Evolutionary conservation across 768 basidiomycete species (phyloP), one percentile per base, ranked within the genome.

Genomic region (Mycena capillaripes): DNA sequence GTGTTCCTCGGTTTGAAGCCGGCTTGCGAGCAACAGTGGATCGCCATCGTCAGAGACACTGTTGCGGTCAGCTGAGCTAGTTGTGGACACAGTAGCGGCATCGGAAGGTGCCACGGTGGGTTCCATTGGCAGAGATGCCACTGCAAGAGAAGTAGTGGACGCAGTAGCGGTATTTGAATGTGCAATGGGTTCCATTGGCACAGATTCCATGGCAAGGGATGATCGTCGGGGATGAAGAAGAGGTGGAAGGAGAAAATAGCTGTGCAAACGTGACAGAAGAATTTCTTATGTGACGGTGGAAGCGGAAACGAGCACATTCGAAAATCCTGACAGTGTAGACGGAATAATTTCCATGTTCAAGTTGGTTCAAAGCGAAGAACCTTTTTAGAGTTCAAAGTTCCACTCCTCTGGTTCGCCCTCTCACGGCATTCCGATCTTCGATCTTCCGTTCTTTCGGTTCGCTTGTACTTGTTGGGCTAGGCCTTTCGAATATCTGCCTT

Each of bases 11-110:
- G 46, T 66, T 46, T 75, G 74, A 30, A 75, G 55, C 9, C 74
- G 70, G 36, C 61, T 75, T 10, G 74, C 74, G 27, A 75, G 74
- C 2, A 75, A 64, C 0, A 75, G 70, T 3, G 74, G 74, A 38
- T 75, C 74, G 7, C n/a, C 48, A 32, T 53, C 34, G 34, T 64
- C 25, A 23, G 73, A 68, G 29, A 61, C 19, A 44, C 42, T 21
- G 46, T 63, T 70, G 57, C 65, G 65, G 30, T 34, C 30, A 8
- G 69, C 65, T 19, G 17, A 61, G n/a, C 9, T 42, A 2, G 46
- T 59, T 4, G 2, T 42, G 32, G 58, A 69, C 38, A 32, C 21
- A 19, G 56, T 36, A 10, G 23, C 52, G 25, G 56, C 48, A 23
- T 38, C 50, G 19, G n/a, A 38, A 6, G 38, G 25, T 8, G 36